Conservation (phyloP, 2,329 filamentous ascomycete genomes). For the Trichophyton benhamiae region DNA sequence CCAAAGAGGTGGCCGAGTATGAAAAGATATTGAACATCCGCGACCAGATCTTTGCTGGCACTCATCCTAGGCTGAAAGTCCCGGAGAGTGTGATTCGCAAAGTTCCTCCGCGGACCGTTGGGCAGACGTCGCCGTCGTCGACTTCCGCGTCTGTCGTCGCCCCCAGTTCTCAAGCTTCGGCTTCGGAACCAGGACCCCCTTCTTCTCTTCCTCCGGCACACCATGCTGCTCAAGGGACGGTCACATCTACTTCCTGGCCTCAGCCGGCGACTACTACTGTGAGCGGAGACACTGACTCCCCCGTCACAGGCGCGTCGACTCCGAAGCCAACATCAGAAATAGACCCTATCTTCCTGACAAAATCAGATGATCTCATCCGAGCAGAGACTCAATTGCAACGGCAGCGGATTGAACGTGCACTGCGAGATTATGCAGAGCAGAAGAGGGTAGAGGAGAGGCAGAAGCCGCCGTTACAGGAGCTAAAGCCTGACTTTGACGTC, state of each 20-base stretch:
- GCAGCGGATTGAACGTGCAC: constrained; percentile 61
- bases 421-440: constrained; percentile 68
- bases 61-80: constrained; percentile 47
- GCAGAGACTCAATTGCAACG: constrained; percentile 71
- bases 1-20: constrained; percentile 55
- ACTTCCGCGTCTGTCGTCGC: constrained; percentile 12
- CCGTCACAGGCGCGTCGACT: constrained; percentile 17
- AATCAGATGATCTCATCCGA: constrained; percentile 71
- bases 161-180: not conserved
- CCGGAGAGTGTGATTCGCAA: constrained; percentile 41
- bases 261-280: constrained; percentile 9
- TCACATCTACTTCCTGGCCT: constrained; percentile 13
- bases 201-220: not conserved
- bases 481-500: constrained; percentile 55
- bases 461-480: constrained; percentile 40
- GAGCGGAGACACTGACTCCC: constrained; percentile 13
- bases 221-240: constrained; percentile 6
- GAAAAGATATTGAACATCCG: constrained; percentile 69
- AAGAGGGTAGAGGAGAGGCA: constrained; percentile 39
- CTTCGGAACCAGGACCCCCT: not conserved
- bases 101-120: constrained; percentile 22
- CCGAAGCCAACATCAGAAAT: constrained; percentile 52
- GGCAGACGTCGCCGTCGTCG: constrained; percentile 22
- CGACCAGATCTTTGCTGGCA: constrained; percentile 68
- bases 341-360: constrained; percentile 72